A percentile compares a stretch with the other conserved stretches of the same genome.
phyloP scores from a whole-genome alignment of 768 basidiomycete genomes.

The Termitomyces bulborhizus region DNA sequence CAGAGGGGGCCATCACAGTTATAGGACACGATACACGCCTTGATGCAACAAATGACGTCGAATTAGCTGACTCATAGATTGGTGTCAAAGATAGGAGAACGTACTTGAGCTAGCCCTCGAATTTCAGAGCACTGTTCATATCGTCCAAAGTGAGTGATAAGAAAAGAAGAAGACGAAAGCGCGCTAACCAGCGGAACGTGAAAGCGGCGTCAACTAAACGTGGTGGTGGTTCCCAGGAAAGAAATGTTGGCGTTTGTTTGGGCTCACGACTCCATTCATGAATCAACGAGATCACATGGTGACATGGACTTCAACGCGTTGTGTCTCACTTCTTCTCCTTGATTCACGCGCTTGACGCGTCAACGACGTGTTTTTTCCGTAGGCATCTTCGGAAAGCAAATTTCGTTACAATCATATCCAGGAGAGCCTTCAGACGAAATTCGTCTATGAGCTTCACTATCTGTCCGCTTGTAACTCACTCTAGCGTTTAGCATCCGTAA shows the following conservation, averaged over 20 bases:
- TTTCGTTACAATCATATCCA: not conserved
- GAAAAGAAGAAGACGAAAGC: conserved; percentile 1
- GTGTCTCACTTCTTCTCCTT: conserved; percentile 5
- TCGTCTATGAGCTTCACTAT: not conserved
- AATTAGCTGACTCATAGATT: not conserved
- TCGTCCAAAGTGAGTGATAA: not conserved
- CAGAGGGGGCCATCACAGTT: conserved; percentile 37
- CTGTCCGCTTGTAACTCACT: not conserved
- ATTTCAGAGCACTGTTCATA: not conserved
- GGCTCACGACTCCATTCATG: conserved; percentile 15
- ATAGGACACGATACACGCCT: not conserved
- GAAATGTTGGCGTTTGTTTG: conserved; percentile 32
- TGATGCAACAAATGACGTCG: not conserved
- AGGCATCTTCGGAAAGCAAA: not conserved
- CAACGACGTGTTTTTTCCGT: conserved; percentile 7
- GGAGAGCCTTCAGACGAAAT: not conserved
- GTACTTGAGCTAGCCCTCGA: conserved; percentile 7
- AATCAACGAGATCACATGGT: conserved; percentile 23
- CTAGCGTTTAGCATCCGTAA: not conserved
- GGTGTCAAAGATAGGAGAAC: conserved; percentile 10
- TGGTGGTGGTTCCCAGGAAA: conserved; percentile 42
- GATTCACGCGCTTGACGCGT: conserved; percentile 8
- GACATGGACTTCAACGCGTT: conserved; percentile 6
- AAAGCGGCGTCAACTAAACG: conserved; percentile 21
- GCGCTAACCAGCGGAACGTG: conserved; percentile 21